Evolutionary conservation across 1,139 yeast species (phyloP), one percentile per base, ranked within the genome.

Genomic region (Suhomyces bokatorum): DNA sequence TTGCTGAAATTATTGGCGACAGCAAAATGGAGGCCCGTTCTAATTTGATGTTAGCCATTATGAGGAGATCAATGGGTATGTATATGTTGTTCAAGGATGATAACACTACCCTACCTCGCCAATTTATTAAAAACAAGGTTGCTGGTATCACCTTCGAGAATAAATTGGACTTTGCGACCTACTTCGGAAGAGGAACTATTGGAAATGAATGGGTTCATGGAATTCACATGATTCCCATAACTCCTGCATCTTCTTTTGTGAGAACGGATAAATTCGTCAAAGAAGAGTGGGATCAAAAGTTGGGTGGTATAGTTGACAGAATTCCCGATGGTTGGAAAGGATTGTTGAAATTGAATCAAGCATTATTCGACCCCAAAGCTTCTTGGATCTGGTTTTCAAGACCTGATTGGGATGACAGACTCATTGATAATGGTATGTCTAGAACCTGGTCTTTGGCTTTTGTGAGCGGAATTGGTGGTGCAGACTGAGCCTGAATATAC

Each of bases 251-350:
- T 1, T 67, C 75, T 2, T 72, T 64, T 48, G 66, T 73, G 13
- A 55, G 78, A 43, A 52, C 58, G 7, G 60, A 62, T 6, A 55
- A 52, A 17, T 73, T 70, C 59, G 78, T 73, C 1, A 55, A 57
- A 47, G 73, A 73, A 54, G 78, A 73, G 53, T 73, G 78, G 78
- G 66, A 67, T 24, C 69, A 63, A 44, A 67, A 69, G 42, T 56
- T 72, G 34, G 61, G 55, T 6, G 42, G 49, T 2, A 66, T 67
- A 8, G 56, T 72, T 14, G 72, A 69, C 35, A 57, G 54, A 35
- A 67, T 72, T 24, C 74, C 75, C 0, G 75, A 70, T 53, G 78
- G 77, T 0, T 73, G 78, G 78, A 68, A 64, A 46, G 78, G 78
- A 1, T 62, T 73, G 9, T 61, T 72, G 42, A 69, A 69, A 66